Evolutionary conservation across 371 early-diverging fungal species (phyloP).

Genomic region (Rhizopus sp.): DNA sequence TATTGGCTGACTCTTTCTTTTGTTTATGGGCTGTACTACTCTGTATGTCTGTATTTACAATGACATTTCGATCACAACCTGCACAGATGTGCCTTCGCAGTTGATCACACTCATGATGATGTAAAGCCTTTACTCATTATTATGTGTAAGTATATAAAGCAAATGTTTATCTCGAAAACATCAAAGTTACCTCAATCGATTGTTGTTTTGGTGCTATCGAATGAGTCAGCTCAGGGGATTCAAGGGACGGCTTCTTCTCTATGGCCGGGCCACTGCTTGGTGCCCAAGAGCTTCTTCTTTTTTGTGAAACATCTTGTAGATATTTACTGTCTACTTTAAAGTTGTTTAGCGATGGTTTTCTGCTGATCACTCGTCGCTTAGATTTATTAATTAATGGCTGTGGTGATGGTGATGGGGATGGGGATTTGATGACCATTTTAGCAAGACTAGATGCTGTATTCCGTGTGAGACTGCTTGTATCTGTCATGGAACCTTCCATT

Average conservation of each 20-base stretch:
- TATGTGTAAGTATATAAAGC: neutral
- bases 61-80: constrained; percentile 30
- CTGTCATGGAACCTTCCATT: neutral
- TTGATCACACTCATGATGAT: constrained; percentile 8
- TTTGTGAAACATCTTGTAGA: too few relatives aligned
- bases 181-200: constrained; percentile 13
- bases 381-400: neutral
- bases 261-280: neutral
- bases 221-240: constrained; percentile 4
- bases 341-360: constrained; percentile 5
- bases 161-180: neutral
- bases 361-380: neutral
- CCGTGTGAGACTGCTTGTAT: constrained; percentile 5
- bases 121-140: neutral
- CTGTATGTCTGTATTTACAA: constrained; percentile 12
- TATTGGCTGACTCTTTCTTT: neutral
- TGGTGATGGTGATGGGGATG: neutral
- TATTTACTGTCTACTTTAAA: neutral
- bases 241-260: constrained; percentile 6
- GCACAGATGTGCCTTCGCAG: constrained; percentile 23
- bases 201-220: neutral
- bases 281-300: constrained; percentile 18
- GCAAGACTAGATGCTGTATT: constrained; percentile 28
- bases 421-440: constrained; percentile 7
- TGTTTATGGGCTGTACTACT: constrained; percentile 1